These are phyloP conservation scores for Neurospora sp. DNA, from an alignment of 495 filamentous ascomycete species.

Conservation along the genomic window DNA sequence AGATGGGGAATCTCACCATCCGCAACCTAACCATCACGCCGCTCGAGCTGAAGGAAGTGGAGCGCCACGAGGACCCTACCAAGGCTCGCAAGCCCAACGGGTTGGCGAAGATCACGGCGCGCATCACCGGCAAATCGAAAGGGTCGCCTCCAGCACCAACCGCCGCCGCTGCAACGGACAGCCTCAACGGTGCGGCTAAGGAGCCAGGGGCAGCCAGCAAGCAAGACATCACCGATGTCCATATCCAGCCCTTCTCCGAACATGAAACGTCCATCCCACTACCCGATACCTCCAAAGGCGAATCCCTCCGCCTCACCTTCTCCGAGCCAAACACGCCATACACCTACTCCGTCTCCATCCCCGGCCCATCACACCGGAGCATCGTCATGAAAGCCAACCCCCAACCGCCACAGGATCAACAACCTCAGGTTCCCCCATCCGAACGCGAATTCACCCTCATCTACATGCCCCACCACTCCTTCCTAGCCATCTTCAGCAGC, in stretches of 20 bases:
- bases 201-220: conserved; percentile 7
- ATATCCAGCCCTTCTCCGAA: conserved; percentile 29
- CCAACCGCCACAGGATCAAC: too few relatives aligned
- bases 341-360: conserved; percentile 30
- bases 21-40: conserved; percentile 76
- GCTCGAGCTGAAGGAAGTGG: conserved; percentile 62
- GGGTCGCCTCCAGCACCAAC: conserved; percentile 1
- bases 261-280: conserved; percentile 21
- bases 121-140: conserved; percentile 38
- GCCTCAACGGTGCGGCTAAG: not conserved
- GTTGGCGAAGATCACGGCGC: conserved; percentile 39
- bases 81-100: conserved; percentile 20
- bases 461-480: conserved; percentile 52
- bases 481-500: conserved; percentile 69
- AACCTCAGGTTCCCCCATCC: not conserved
- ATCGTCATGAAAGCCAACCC: not conserved
- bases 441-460: conserved; percentile 57
- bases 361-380: conserved; percentile 21
- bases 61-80: conserved; percentile 49
- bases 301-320: conserved; percentile 38
- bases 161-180: conserved; percentile 8
- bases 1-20: conserved; percentile 50
- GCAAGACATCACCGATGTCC: conserved; percentile 24
- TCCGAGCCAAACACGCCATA: conserved; percentile 21
- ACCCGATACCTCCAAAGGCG: conserved; percentile 23